Evolutionary conservation across 805 yeast genomes (phyloP), one percentile per base, ranked within the genome.

Genomic region (Yamadazyma nakazawae): DNA sequence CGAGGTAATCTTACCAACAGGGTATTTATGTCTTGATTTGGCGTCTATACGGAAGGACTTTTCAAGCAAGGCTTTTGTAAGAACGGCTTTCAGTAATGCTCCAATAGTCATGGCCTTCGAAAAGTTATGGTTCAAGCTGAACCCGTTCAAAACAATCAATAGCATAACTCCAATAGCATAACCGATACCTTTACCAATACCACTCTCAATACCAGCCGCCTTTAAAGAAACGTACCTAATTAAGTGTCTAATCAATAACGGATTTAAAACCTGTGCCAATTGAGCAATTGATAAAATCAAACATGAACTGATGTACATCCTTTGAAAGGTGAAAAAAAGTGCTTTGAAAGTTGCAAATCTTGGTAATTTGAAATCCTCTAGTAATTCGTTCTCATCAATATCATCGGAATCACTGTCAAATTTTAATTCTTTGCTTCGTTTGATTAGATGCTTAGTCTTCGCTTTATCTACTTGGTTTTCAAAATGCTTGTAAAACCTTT

Each of bases 1-100:
- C 8, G 89, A 81, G 24, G 95, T 87, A 49, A 89, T 76, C 49
- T 77, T 80, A 41, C 92, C 85, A 17, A 79, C 75, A 1, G 96
- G 82, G 57, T 68, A 86, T 51, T 75, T 68, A 50, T 76, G 75
- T 43, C 76, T 75, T 3, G 91, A 78, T 40, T 69, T 71, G 10
- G 81, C 75, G 48, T 81, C 77, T 12, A 89, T 67, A 43, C 61
- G 68, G 54, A 87, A 78, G 10, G 91, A 75, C 62, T 89, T 89
- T 44, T 78, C 78, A 49, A 85, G 72, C 13, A 88, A 70, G 6
- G 84, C 82, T 51, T 85, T 84, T 3, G 88, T 85, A 46, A 89
- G 65, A 2, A 84, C 76, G 0, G 90, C 82, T 57, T 88, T 81
- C 2, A 76, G 79, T 57, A 82, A 80, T 12, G 84, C 85, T 54